Evolutionary conservation across 1,139 yeast species (phyloP).

Genomic region (Spathaspora sp.): DNA sequence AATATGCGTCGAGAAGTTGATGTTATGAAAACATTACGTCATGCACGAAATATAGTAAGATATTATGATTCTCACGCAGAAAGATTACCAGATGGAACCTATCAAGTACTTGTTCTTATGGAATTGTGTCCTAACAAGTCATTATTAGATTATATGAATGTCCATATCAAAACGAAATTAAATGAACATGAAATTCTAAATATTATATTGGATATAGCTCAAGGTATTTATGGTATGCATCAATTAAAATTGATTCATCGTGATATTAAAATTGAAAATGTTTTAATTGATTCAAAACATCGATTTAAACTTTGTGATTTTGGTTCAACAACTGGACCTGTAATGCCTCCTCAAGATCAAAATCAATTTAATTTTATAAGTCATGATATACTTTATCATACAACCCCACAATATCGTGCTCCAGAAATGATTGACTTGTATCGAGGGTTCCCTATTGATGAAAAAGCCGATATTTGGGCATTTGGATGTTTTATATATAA

Average conservation of each 20-base stretch:
- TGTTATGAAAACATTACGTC: conserved; percentile 69
- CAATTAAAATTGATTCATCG: conserved; percentile 61
- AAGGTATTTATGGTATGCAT: conserved; percentile 77
- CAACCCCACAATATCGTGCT: conserved; percentile 80
- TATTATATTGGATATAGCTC: conserved; percentile 64
- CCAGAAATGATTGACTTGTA: conserved; percentile 82
- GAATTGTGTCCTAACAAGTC: conserved; percentile 75
- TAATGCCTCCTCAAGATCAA: conserved; percentile 63
- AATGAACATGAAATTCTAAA: conserved; percentile 60
- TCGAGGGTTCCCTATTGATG: conserved; percentile 67
- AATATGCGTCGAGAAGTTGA: conserved; percentile 73
- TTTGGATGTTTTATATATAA: conserved; percentile 76
- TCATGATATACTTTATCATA: conserved; percentile 69
- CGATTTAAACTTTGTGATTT: conserved; percentile 73
- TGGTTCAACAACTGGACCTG: conserved; percentile 65
- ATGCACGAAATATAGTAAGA: conserved; percentile 57
- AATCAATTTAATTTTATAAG: conserved; percentile 61
- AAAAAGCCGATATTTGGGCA: conserved; percentile 83
- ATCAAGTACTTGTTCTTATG: conserved; percentile 77
- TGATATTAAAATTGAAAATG: conserved; percentile 80
- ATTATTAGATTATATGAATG: conserved; percentile 72
- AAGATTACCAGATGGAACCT: conserved; percentile 51
- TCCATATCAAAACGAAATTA: conserved; percentile 62
- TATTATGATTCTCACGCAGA: conserved; percentile 81
- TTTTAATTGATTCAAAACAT: conserved; percentile 55